Conservation (phyloP, 1,284 basidiomycete genomes). For the Prillingera fragicola region DNA sequence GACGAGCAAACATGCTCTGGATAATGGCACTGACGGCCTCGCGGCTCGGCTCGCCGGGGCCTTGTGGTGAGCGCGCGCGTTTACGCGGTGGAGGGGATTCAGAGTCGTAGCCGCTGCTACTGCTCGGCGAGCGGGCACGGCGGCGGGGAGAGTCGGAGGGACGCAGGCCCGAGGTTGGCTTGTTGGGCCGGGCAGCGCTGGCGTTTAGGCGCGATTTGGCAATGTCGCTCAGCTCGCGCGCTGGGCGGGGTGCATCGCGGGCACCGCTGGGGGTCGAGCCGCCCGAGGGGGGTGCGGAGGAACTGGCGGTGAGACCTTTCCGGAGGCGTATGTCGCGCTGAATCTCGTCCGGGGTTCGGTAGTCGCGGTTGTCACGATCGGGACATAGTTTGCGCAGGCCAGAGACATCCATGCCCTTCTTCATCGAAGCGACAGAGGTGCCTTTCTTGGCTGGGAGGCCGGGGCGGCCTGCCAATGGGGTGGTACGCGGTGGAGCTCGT, state of each 20-base stretch:
- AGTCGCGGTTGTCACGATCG: slow-evolving; percentile 34
- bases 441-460: neutral
- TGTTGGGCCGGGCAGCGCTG: too few species aligned
- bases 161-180: too few species aligned
- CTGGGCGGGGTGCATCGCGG: too few species aligned
- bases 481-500: neutral
- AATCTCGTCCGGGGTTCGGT: slow-evolving; percentile 39
- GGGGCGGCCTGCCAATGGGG: neutral
- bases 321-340: slow-evolving; percentile 30
- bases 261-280: too few species aligned
- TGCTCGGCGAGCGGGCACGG: slow-evolving; percentile 1
- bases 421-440: slow-evolving; percentile 9
- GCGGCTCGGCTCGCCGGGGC: slow-evolving; percentile 9
- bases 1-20: slow-evolving; percentile 16
- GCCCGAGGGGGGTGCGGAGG: neutral
- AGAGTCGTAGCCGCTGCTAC: slow-evolving; percentile 8
- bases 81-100: slow-evolving; percentile 9
- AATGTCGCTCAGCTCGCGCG: too few species aligned
- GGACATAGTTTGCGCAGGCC: slow-evolving; percentile 33
- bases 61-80: slow-evolving; percentile 2
- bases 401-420: slow-evolving; percentile 16
- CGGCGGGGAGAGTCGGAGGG: too few species aligned
- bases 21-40: slow-evolving; percentile 14
- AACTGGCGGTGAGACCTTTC: slow-evolving; percentile 2
- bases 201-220: too few species aligned